These are phyloP conservation scores for Pseudotulostoma volvatum DNA, from an alignment of 495 filamentous ascomycete species.

Conservation along the genomic window DNA sequence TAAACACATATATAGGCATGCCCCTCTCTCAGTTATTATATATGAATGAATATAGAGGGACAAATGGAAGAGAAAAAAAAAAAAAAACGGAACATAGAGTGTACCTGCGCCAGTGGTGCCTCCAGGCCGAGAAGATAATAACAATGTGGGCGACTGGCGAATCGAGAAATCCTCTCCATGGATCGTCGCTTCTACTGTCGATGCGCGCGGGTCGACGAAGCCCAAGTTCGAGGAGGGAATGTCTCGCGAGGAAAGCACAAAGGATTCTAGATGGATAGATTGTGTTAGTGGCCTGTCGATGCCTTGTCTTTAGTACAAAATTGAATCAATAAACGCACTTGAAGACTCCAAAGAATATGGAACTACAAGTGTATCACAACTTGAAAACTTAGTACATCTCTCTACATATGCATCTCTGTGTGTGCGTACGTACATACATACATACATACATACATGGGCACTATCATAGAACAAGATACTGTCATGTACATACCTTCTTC, in stretches of 20 bases:
- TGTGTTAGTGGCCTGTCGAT: background rate
- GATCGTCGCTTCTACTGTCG: slow-evolving; percentile 50
- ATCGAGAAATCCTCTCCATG: slow-evolving; percentile 56
- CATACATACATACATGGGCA: background rate
- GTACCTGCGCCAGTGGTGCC: slow-evolving; percentile 93
- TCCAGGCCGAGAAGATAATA: slow-evolving; percentile 57
- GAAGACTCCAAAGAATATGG: background rate
- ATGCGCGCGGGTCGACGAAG: slow-evolving; percentile 57
- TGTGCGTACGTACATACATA: background rate
- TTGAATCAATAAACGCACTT: background rate
- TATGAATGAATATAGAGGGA: too few species aligned
- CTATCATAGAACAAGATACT: background rate
- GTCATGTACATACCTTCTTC: slow-evolving; percentile 44
- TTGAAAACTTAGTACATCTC: background rate
- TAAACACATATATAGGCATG: too few species aligned
- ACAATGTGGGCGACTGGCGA: slow-evolving; percentile 67
- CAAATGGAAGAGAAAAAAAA: slow-evolving; percentile 2
- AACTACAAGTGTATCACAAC: slow-evolving; percentile 1
- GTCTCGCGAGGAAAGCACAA: slow-evolving; percentile 62
- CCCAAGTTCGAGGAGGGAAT: slow-evolving; percentile 68
- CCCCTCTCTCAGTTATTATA: too few species aligned
- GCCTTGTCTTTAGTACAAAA: background rate
- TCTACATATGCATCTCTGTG: background rate
- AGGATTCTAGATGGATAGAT: slow-evolving; percentile 45
- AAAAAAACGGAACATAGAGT: slow-evolving; percentile 11